phyloP scores from a whole-genome alignment of 768 basidiomycete genomes.

The Naematelia aurantialba region DNA sequence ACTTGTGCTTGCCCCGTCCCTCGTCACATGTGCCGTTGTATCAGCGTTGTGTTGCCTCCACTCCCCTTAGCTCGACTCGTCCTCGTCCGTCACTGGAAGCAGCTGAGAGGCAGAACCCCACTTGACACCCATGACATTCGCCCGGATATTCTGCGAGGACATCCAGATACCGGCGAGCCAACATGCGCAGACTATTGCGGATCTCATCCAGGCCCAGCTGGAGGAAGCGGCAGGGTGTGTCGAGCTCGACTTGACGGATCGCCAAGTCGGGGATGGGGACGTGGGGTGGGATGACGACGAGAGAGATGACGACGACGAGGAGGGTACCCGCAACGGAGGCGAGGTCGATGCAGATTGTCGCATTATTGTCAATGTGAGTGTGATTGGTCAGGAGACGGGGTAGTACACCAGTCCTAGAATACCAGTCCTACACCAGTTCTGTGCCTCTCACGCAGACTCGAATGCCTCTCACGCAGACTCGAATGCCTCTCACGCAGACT shows the following conservation, averaged over 20 bases:
- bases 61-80: no score
- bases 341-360: slow-evolving; percentile 47
- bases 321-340: slow-evolving; percentile 45
- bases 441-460: not conserved
- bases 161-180: slow-evolving; percentile 66
- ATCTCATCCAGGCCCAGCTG: slow-evolving; percentile 82
- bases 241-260: slow-evolving; percentile 56
- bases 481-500: not conserved
- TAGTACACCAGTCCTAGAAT: no score
- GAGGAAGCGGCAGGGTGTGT: slow-evolving; percentile 84
- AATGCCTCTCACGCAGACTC: not conserved
- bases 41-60: no score
- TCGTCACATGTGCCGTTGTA: no score
- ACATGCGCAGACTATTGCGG: slow-evolving; percentile 74
- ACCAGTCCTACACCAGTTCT: no score
- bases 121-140: slow-evolving; percentile 80
- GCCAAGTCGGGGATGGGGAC: slow-evolving; percentile 53
- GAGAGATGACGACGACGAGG: slow-evolving; percentile 12
- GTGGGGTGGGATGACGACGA: slow-evolving; percentile 38
- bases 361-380: slow-evolving; percentile 53
- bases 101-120: slow-evolving; percentile 55
- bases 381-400: no score
- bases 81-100: no score
- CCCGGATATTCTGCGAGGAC: slow-evolving; percentile 80
- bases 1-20: no score